Conservation (phyloP, 192 early-diverging fungal genomes). For the Coemansia sp. region DNA sequence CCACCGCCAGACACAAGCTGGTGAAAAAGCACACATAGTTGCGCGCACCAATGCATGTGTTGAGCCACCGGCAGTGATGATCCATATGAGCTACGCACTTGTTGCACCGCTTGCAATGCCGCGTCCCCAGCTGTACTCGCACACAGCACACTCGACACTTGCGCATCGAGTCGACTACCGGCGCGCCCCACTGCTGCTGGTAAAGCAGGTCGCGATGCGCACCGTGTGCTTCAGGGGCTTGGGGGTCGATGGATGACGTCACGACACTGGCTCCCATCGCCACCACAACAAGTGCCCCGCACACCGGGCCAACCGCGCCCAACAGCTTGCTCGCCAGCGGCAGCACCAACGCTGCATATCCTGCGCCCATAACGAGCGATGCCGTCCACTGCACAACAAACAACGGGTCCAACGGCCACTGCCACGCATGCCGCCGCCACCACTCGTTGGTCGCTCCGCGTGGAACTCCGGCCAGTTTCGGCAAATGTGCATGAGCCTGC, state of each 20-base stretch:
- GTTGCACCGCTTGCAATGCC: constrained; percentile 57
- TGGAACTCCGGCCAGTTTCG: constrained; percentile 27
- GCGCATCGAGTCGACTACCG: constrained; percentile 23
- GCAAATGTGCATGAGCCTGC: constrained; percentile 19
- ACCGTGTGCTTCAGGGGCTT: constrained; percentile 26
- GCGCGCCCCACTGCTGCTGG: constrained; percentile 32
- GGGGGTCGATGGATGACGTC: constrained; percentile 29
- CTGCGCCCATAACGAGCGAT: constrained; percentile 25
- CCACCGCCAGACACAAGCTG: constrained; percentile 9
- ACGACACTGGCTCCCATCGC: constrained; percentile 23
- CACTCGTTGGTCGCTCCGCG: constrained; percentile 35
- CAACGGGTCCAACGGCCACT: constrained; percentile 48
- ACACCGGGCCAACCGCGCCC: constrained; percentile 11
- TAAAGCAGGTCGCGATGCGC: constrained; percentile 31
- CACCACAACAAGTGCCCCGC: constrained; percentile 7
- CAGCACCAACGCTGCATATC: constrained; percentile 20
- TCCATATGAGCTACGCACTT: constrained; percentile 43
- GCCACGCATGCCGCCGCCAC: constrained; percentile 45
- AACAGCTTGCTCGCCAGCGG: constrained; percentile 9
- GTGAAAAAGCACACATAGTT: constrained; percentile 39
- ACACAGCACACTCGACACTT: constrained; percentile 48
- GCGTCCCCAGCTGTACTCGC: constrained; percentile 11
- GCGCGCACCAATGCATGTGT: constrained; percentile 29
- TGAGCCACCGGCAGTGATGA: constrained; percentile 48
- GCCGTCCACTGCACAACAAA: constrained; percentile 40